Evolutionary conservation across 2,329 filamentous ascomycete species (phyloP), one percentile per base, ranked within the genome.

Genomic region (Diaporthe australafricana): DNA sequence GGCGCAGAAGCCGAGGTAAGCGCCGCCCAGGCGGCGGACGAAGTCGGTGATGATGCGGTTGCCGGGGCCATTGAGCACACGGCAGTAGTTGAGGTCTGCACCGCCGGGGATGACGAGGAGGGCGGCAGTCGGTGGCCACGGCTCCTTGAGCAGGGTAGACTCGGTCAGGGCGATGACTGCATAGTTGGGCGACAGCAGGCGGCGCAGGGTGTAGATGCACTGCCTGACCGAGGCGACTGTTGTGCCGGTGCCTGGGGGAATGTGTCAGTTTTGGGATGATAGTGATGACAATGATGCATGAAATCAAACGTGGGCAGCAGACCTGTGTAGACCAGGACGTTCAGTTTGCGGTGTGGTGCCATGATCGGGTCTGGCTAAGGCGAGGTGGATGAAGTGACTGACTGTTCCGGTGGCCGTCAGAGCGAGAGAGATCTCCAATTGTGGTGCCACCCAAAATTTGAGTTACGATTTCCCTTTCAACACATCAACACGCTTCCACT

Each of bases 321-420:
- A 95, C 94, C 95, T 77, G 94, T 93, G 79, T 98, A 98, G 67
- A 99, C 94, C 75, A 98, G 88, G 70, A 99, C 92, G 80, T 99
- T 98, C 84, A 98, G 88, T 79, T 90, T 92, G 79, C 89, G 90
- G 35, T 87, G 83, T 11, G 90, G 83, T 11, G 90, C 85, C 91
- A 96, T 94, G 75, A 74, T 77, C 70, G 76, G 76, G 47, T 48
- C 32, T 70, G 48, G 38, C 52, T 62, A 70, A 25, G 40, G 69
- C 42, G 52, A 63, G 50, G 16, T 38, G n/a, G 22, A 38, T 35
- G 16, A 35, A 38, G 30, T 48, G 47, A 38, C 22, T 50, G 62
- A 63, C 20, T 25, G 48, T 6, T 47, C 16, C 25, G 65, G 45
- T 12, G 20, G 50, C 20, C 11, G n/a, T 20, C 3, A 17, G 17